Conservation (phyloP, 495 filamentous ascomycete genomes). For the Chlorociboria aeruginascens region DNA sequence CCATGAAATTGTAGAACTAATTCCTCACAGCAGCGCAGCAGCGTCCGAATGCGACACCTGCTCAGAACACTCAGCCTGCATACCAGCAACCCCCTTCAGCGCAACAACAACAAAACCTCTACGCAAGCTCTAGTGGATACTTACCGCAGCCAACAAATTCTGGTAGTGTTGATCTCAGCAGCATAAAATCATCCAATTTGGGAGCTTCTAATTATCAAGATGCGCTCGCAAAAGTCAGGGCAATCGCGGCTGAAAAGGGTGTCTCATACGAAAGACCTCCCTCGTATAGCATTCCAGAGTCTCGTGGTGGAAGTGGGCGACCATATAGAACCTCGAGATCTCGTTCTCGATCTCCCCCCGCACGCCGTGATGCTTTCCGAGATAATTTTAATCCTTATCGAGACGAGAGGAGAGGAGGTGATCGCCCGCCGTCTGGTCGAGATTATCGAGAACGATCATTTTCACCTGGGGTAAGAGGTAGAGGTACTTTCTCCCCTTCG, state of each 20-base stretch:
- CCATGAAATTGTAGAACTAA: not conserved
- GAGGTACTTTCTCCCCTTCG: constrained; percentile 35
- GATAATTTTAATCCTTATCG: constrained; percentile 65
- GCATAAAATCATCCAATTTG: constrained; percentile 59
- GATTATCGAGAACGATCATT: constrained; percentile 53
- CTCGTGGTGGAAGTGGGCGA: constrained; percentile 27
- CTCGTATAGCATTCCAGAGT: constrained; percentile 27
- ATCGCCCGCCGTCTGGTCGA: constrained; percentile 35
- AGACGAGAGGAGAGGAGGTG: constrained; percentile 60
- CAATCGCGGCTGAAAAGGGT: constrained; percentile 59
- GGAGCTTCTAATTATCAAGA: constrained; percentile 64
- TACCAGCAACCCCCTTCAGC: constrained; percentile 29
- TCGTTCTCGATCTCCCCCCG: constrained; percentile 54
- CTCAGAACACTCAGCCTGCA: constrained; percentile 26
- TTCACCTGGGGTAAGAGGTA: constrained; percentile 41
- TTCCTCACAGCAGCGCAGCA: constrained; percentile 33
- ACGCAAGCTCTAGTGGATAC: constrained; percentile 22
- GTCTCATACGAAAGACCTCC: constrained; percentile 37
- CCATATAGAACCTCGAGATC: constrained; percentile 48
- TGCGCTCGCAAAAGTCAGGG: constrained; percentile 61
- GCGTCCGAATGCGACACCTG: constrained; percentile 28
- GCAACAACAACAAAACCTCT: constrained; percentile 26
- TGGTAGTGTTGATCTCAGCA: constrained; percentile 61
- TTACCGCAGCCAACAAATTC: constrained; percentile 57
- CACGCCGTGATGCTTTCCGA: constrained; percentile 47